Evolutionary conservation across 164 flowering plant genomes (phyloP).

Genomic region (Aristolochia californica): DNA sequence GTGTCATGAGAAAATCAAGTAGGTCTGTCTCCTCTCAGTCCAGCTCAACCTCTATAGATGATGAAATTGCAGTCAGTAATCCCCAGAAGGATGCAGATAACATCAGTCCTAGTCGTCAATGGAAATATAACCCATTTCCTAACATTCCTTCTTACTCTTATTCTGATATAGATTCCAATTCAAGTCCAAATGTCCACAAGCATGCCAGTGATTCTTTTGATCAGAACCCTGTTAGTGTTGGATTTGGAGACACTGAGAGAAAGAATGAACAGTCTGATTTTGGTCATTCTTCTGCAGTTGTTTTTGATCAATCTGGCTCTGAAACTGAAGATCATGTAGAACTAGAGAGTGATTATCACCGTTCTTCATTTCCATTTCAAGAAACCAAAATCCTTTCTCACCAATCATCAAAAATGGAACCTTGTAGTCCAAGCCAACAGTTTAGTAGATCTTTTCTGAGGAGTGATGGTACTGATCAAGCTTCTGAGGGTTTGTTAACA

Average conservation of each 20-base stretch:
- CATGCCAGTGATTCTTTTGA: conserved; percentile 10
- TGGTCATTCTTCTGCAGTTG: conserved; percentile 18
- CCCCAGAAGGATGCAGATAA: conserved; percentile 1
- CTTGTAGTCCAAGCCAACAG: conserved; percentile 17
- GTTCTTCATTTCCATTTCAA: conserved; percentile 1
- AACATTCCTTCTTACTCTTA: background rate
- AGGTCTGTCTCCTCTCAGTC: conserved; percentile 7
- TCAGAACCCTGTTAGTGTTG: conserved; percentile 15
- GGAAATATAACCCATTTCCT: too few species aligned
- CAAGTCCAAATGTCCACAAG: conserved; percentile 15
- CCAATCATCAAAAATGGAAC: conserved; percentile 10
- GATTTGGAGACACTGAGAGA: conserved; percentile 9
- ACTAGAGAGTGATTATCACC: conserved; percentile 7
- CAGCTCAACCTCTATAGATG: conserved; percentile 1
- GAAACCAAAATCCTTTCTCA: conserved; percentile 16
- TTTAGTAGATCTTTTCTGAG: conserved; percentile 4
- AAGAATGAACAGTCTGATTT: conserved; percentile 16
- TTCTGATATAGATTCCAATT: conserved; percentile 18
- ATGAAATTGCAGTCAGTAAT: background rate
- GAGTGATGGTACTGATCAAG: conserved; percentile 8
- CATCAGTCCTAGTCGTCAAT: background rate
- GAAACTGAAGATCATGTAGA: conserved; percentile 33
- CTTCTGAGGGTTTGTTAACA: conserved; percentile 17
- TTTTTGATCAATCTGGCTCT: conserved; percentile 57
- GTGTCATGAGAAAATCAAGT: conserved; percentile 18